Evolutionary conservation across 495 filamentous ascomycete genomes (phyloP).

Genomic region (Penicillium salamii): DNA sequence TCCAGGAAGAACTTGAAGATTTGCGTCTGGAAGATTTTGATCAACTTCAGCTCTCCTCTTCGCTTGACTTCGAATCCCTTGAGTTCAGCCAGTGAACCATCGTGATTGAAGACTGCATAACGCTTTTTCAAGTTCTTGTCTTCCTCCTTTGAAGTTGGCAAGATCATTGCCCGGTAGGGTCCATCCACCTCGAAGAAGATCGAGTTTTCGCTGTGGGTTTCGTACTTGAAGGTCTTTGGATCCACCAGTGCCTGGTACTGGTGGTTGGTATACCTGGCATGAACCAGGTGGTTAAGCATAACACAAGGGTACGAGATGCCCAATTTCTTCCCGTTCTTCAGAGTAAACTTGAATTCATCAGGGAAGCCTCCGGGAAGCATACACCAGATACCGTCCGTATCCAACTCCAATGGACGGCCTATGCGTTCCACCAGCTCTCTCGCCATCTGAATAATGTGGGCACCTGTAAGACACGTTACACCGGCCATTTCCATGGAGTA

Average conservation of each 20-base stretch:
- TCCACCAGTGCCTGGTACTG: slow-evolving; percentile 92
- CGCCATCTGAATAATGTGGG: slow-evolving; percentile 96
- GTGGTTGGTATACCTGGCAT: slow-evolving; percentile 91
- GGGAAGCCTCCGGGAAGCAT: slow-evolving; percentile 97
- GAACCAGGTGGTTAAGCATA: slow-evolving; percentile 98
- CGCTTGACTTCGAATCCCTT: slow-evolving; percentile 99
- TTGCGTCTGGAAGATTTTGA: slow-evolving; percentile 99
- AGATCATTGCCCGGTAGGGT: slow-evolving; percentile 94
- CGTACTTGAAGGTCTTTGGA: slow-evolving; percentile 76
- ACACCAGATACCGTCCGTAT: slow-evolving; percentile 99
- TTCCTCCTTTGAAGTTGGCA: slow-evolving; percentile 97
- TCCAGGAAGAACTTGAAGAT: slow-evolving; percentile 99
- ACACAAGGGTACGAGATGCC: slow-evolving; percentile 96
- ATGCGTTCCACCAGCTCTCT: slow-evolving; percentile 91
- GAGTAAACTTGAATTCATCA: slow-evolving; percentile 90
- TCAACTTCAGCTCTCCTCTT: slow-evolving; percentile 95
- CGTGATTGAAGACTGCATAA: slow-evolving; percentile 98
- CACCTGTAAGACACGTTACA: slow-evolving; percentile 95
- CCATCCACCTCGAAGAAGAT: slow-evolving; percentile 99
- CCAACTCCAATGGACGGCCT: slow-evolving; percentile 91
- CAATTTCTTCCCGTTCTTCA: slow-evolving; percentile 93
- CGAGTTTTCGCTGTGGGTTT: slow-evolving; percentile 95
- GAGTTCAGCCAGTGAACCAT: slow-evolving; percentile 92
- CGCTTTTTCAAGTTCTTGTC: slow-evolving; percentile 99
- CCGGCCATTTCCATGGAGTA: slow-evolving; percentile 99